Base-by-base conservation (phyloP, 1,139 yeast genomes). In the Debaryomyces fabryi region DNA sequence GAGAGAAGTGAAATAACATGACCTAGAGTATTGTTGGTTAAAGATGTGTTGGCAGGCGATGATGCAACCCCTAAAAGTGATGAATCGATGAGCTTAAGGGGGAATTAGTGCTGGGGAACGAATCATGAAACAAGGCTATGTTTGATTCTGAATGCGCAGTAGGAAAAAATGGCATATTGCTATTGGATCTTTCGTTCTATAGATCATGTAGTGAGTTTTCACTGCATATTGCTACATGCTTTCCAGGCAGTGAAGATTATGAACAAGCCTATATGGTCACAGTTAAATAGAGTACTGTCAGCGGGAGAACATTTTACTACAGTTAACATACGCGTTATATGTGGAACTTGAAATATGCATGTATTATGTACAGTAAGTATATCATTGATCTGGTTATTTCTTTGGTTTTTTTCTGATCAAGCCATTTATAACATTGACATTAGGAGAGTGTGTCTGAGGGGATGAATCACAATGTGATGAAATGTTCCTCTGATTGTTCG, bases 331-430 rank as follows among this genome's bases (percentile, higher is more conserved):
- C 9, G 15, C 15, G 15, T 30, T 12, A 15, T 3, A 4, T 12
- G 16, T 4, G 5, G 6, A 30, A 18, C 20, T 18, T 9, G 20
- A 5, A 12, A 20, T 35, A 23, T 35, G 12, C 27, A 35, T 12
- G 23, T 21, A 35, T 35, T 37, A 13, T 23, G 12, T n/a, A 12
- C 30, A 37, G 6, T 24, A 37, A 15, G 15, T 2, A 24, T 37
- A 27, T 5, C 30, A 12, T 27, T 27, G 30, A 27, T 27, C 20
- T n/a, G 13, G 13, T 25, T 13, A 40, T 6, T 30, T n/a, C 36
- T 20, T 40, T n/a, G 43, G 29, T 13, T 40, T 40, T 40, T 30
- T 40, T 20, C 15, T 40, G 10, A 40, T 21, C 29, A 40, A 40
- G 20, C 36, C 6, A 30, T 40, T 40, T 8, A 40, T n/a, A 21